A percentile compares a stretch with the other conserved stretches of the same genome.
phyloP scores from a whole-genome alignment of 331 rosid species.

The Malus hybrid region DNA sequence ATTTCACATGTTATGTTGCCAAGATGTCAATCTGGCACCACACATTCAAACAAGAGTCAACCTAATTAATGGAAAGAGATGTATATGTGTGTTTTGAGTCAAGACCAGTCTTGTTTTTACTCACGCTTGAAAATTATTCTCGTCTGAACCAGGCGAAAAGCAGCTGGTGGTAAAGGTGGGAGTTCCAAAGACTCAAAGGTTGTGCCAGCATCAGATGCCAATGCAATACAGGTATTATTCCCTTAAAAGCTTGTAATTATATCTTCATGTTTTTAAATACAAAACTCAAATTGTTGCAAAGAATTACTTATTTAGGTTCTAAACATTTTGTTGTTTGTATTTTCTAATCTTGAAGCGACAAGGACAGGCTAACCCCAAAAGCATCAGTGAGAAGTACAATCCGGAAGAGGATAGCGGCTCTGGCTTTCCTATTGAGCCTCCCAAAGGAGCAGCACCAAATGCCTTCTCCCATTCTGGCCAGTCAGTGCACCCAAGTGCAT shows the following conservation, averaged over 20 bases:
- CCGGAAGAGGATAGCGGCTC: conserved; percentile 45
- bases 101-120: not conserved
- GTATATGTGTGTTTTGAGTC: not conserved
- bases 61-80: not conserved
- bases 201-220: conserved; percentile 50
- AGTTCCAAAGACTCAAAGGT: conserved; percentile 41
- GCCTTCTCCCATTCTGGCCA: conserved; percentile 50
- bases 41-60: not conserved
- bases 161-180: conserved; percentile 30
- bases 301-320: not conserved
- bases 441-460: conserved; percentile 23
- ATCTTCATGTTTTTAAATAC: not conserved
- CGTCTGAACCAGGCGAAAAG: conserved; percentile 41
- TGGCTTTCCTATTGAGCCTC: conserved; percentile 55
- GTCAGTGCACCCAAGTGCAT: conserved; percentile 41
- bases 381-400: conserved; percentile 45
- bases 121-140: not conserved
- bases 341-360: conserved; percentile 40
- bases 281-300: not conserved
- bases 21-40: not conserved
- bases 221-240: conserved; percentile 42
- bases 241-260: not conserved
- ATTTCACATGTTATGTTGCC: not conserved
- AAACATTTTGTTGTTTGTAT: not conserved
- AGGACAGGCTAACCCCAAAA: conserved; percentile 35